Evolutionary conservation across 2,329 filamentous ascomycete species (phyloP).

Genomic region (Pseudopithomyces chartarum): DNA sequence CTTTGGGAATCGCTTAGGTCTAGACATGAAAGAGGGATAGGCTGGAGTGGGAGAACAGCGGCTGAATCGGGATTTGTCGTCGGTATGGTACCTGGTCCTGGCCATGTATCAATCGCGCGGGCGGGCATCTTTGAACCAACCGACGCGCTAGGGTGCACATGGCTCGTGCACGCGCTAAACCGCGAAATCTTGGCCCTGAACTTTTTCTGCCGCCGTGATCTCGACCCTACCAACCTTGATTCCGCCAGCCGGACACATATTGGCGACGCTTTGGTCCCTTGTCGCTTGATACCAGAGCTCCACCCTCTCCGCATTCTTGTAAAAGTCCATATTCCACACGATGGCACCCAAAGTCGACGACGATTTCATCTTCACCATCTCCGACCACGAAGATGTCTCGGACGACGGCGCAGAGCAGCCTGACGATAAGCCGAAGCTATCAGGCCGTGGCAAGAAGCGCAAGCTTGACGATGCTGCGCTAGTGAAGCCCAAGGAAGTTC

Average conservation of each 20-base stretch:
- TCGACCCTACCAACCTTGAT: not conserved
- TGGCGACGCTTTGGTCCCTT: not conserved
- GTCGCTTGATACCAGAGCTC: not conserved
- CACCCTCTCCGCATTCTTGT: not conserved
- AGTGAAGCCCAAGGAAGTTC: constrained; percentile 29
- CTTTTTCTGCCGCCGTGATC: constrained; percentile 1
- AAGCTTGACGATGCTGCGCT: constrained; percentile 41
- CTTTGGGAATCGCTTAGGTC: too few relatives aligned
- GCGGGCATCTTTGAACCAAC: not conserved
- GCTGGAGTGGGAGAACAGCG: too few relatives aligned
- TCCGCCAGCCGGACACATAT: not conserved
- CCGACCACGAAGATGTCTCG: constrained; percentile 45
- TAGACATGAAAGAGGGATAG: too few relatives aligned
- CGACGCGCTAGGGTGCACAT: not conserved
- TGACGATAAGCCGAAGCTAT: constrained; percentile 30
- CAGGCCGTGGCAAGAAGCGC: constrained; percentile 44
- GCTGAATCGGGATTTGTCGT: too few relatives aligned
- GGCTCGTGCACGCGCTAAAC: not conserved
- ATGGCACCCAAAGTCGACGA: constrained; percentile 43
- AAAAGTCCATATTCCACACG: not conserved
- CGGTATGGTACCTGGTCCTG: too few relatives aligned
- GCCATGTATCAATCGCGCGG: too few relatives aligned
- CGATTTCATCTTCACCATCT: constrained; percentile 48
- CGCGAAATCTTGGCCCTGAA: constrained; percentile 2
- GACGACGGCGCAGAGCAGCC: constrained; percentile 37